These are phyloP conservation scores for Ocimum tenuiflorum DNA, from an alignment of 257 asterid genomes.

Conservation along the genomic window DNA sequence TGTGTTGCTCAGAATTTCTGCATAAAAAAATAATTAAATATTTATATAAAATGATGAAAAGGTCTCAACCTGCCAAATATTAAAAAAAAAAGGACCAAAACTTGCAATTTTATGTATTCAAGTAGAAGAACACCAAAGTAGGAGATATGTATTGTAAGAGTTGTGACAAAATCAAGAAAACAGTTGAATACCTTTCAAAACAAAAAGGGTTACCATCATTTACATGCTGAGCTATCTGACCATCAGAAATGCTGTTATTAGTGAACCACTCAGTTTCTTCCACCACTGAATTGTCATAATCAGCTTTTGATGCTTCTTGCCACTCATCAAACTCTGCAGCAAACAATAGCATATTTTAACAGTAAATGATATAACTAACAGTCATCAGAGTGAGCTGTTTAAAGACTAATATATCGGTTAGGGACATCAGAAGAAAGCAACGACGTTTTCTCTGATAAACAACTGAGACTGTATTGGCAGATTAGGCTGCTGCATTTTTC, in stretches of 20 bases:
- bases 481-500: slow-evolving; percentile 29
- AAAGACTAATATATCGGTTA: slow-evolving; percentile 20
- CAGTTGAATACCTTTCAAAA: slow-evolving; percentile 39
- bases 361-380: not conserved
- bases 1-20: slow-evolving; percentile 61
- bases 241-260: slow-evolving; percentile 13
- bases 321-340: slow-evolving; percentile 31
- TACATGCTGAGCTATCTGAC: slow-evolving; percentile 25
- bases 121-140: no score
- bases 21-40: not conserved
- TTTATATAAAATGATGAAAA: slow-evolving; percentile 10
- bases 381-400: not conserved
- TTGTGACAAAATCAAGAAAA: not conserved
- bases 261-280: slow-evolving; percentile 24
- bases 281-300: slow-evolving; percentile 15
- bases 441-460: slow-evolving; percentile 29
- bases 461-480: slow-evolving; percentile 36
- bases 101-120: slow-evolving; percentile 36
- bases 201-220: slow-evolving; percentile 28
- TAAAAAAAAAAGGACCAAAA: no score
- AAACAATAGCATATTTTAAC: not conserved
- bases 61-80: no score
- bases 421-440: slow-evolving; percentile 21
- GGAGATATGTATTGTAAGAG: no score
- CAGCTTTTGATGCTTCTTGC: slow-evolving; percentile 22